Base-by-base conservation (phyloP, 495 filamentous ascomycete genomes). In the Talaromyces stipitatus region DNA sequence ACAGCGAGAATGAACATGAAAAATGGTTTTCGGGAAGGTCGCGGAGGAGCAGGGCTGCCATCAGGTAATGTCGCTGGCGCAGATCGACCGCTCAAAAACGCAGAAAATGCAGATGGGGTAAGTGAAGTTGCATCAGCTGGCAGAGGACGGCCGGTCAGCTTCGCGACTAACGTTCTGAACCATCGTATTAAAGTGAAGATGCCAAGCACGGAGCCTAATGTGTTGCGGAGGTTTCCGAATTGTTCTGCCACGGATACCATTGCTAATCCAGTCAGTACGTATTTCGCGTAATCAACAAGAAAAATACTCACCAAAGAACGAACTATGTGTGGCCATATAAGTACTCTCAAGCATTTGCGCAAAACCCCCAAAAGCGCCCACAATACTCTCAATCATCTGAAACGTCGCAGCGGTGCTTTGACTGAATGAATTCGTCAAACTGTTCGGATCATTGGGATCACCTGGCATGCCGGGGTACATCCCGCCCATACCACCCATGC, bases 281-380 rank as follows among this genome's bases (percentile, higher is more conserved):
- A 70, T 63, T n/a, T 43, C 56, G 52, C 18, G 51, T 20, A 14
- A 38, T 52, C 7, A 24, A 26, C 29, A 30, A 27, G 14, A 56
- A 28, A 36, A 18, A 22, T 26, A 78, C 88, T 68, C 83, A 97
- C 92, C 94, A 68, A 97, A 97, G 73, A 99, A 99, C 51, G 88
- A 92, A 50, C 89, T 95, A 75, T 97, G 95, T 2, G 95, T 99
- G n/a, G 95, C 94, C 95, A 99, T 97, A 64, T 96, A 99, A 10
- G 95, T 97, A 71, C 92, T 97, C 73, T 99, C 94, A 10, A 99
- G 80, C 95, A 99, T 97, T 78, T 99, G 95, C 16, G 95, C 92
- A 67, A 99, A 96, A 2, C 95, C 95, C 27, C 92, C 90, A 61
- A 78, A 97, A 14, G 95, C 92, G n/a, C 90, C 87, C n/a, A 97